These are phyloP conservation scores for Lactuca saligna DNA, from an alignment of 129 eudicot species.

Conservation along the genomic window DNA sequence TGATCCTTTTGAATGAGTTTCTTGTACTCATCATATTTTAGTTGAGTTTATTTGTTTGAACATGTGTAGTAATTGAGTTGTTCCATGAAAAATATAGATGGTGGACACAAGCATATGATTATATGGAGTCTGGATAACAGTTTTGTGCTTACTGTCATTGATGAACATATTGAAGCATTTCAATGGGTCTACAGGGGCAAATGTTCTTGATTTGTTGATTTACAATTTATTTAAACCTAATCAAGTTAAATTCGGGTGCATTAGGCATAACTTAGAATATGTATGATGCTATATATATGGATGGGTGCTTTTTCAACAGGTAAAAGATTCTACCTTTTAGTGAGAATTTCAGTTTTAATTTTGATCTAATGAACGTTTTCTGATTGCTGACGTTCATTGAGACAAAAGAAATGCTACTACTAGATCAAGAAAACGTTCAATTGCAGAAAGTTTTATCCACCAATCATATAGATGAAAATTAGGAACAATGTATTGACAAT, in stretches of 20 bases:
- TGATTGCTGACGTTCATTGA: conserved; percentile 53
- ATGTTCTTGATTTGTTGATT: too few relatives aligned
- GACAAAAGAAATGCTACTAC: conserved; percentile 59
- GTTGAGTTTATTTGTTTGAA: too few relatives aligned
- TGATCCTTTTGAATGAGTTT: conserved; percentile 85
- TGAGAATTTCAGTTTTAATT: not conserved
- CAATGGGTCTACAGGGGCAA: too few relatives aligned
- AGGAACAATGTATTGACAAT: conserved; percentile 41
- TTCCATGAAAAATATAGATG: too few relatives aligned
- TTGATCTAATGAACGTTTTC: conserved; percentile 13
- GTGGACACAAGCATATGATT: too few relatives aligned
- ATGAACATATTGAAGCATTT: too few relatives aligned
- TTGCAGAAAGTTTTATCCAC: conserved; percentile 52
- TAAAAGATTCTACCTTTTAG: conserved; percentile 18
- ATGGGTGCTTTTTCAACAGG: conserved; percentile 99
- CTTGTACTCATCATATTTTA: conserved; percentile 83
- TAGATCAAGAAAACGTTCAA: conserved; percentile 63
- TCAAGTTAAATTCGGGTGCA: too few relatives aligned
- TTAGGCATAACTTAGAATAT: conserved; percentile 33
- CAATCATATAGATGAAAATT: conserved; percentile 45
- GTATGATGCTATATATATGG: conserved; percentile 71
- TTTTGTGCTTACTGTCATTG: too few relatives aligned
- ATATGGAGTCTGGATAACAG: not conserved
- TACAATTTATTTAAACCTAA: too few relatives aligned
- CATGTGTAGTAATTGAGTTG: too few relatives aligned